These are phyloP conservation scores for Alternaria atra DNA, from an alignment of 2,329 filamentous ascomycete species.

Conservation along the genomic window DNA sequence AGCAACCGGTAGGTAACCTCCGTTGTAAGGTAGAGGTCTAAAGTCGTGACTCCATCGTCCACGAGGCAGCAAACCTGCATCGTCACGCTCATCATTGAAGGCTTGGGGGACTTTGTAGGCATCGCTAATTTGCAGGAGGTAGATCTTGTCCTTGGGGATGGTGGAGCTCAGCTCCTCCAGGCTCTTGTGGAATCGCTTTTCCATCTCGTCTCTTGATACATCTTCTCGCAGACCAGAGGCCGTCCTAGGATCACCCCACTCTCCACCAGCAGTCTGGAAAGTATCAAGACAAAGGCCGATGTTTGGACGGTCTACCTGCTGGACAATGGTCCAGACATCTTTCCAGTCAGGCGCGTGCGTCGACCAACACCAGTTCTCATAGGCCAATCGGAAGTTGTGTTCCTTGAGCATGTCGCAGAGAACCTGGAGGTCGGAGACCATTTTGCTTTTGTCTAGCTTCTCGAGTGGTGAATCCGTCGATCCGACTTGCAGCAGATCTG, in stretches of 20 bases:
- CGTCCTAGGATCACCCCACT: constrained; percentile 77
- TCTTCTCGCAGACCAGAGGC: constrained; percentile 66
- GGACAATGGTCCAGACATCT: constrained; percentile 73
- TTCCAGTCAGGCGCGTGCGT: constrained; percentile 74
- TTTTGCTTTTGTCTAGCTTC: constrained; percentile 62
- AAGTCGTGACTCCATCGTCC: constrained; percentile 77
- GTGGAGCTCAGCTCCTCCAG: constrained; percentile 65
- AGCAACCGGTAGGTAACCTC: constrained; percentile 74
- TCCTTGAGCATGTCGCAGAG: constrained; percentile 63
- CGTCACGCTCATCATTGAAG: constrained; percentile 59
- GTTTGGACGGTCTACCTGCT: constrained; percentile 69
- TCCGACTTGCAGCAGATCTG: constrained; percentile 72
- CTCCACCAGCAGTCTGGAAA: constrained; percentile 76
- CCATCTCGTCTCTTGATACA: constrained; percentile 57
- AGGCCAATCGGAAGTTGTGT: constrained; percentile 70
- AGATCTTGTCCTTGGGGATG: constrained; percentile 75
- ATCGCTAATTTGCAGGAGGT: constrained; percentile 77
- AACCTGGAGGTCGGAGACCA: constrained; percentile 69
- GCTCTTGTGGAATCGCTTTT: constrained; percentile 62
- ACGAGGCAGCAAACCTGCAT: constrained; percentile 66
- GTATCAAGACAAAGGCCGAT: constrained; percentile 80
- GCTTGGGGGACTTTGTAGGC: constrained; percentile 71
- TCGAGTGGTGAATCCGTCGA: constrained; percentile 69
- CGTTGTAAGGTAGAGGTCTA: constrained; percentile 73
- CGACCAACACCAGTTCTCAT: constrained; percentile 79